Evolutionary conservation across 768 basidiomycete species (phyloP), one percentile per base, ranked within the genome.

Genomic region (Suillus plorans): DNA sequence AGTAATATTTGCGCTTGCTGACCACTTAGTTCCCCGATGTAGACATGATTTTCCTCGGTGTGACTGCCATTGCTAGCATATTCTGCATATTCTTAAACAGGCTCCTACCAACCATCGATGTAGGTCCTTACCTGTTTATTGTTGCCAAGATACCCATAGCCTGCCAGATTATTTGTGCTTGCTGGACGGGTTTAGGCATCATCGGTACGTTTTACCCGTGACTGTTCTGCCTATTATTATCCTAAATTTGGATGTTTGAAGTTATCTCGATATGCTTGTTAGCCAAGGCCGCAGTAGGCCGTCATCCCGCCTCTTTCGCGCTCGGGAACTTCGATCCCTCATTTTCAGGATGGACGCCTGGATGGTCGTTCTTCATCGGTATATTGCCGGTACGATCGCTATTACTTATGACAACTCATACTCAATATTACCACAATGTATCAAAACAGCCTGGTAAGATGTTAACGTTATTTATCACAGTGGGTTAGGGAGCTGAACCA

Each of bases 341-440:
- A n/a, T 73, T 77, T n/a, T 85, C 88, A 0, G 89, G 89, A 7
- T 89, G 88, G 88, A 82, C 81, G 2, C 80, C 85, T 14, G 89
- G 86, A 39, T 89, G 87, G 87, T 80, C 86, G 0, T 90, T 89
- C 70, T 89, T 89, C 72, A 85, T 89, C 41, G 88, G 88, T 39
- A 69, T 88, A 25, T 78, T 87, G 28, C 86, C 84, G 50, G 86
- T 86, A 76, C 61, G 28, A 59, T 44, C 10, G 5, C 53, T 53
- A 6, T 3, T 31, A 50, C 8, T 22, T 22, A 10, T 41, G 28
- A 25, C 9, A 7, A 10, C 14, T 61, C 36, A 25, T n/a, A 67
- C 60, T 28, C 34, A 59, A n/a, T 41, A 52, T 50, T 25, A 61
- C 44, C 25, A 16, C 50, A 25, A 61, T n/a, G 6, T 61, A 47